Base-by-base conservation (phyloP, 2,329 filamentous ascomycete genomes). In the Aspergillus sojae region DNA sequence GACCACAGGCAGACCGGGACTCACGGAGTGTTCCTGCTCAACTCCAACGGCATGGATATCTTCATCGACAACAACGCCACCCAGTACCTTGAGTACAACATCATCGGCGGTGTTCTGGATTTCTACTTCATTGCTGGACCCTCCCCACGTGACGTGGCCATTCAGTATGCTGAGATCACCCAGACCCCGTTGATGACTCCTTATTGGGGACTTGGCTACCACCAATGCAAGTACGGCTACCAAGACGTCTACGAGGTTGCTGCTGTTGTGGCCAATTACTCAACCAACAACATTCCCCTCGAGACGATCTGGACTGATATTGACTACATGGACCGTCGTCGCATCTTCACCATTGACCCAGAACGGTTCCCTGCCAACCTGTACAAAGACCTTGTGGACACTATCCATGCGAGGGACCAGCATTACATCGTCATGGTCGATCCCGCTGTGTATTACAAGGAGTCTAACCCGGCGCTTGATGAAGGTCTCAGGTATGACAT, bases 391-490 rank as follows among this genome's bases (percentile, higher is more conserved):
- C 78, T 93, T 1, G 88, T 90, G 26, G 80, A 85, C 43, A 86
- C 89, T 21, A 82, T 95, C 0, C 91, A 93, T 70, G 74, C 78
- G 6, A 84, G 87, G 61, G 78, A 90, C 46, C 90, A 92, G 73
- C 85, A 90, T 54, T 92, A 91, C 67, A 84, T 92, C 30, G 79
- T 94, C 52, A 95, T 95, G 87, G 89, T 94, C 0, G 92, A 95
- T 68, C 79, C 80, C 14, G 79, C 79, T 2, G 81, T 86, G 26
- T 59, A 11, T n/a, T 52, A 32, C 43, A 12, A n/a, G 46, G 14
- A 59, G 28, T 36, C 53, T 39, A 57, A 57, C 55, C 12, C 28
- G 5, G 57, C 45, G 0, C 32, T 52, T 1, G 45, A 59, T 45
- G 16, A 14, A 19, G 45, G 57, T 16, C 26, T 52, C 10, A 41